phyloP scores from a whole-genome alignment of 176 grass and related monocot species.

The Melocanna baccifera region DNA sequence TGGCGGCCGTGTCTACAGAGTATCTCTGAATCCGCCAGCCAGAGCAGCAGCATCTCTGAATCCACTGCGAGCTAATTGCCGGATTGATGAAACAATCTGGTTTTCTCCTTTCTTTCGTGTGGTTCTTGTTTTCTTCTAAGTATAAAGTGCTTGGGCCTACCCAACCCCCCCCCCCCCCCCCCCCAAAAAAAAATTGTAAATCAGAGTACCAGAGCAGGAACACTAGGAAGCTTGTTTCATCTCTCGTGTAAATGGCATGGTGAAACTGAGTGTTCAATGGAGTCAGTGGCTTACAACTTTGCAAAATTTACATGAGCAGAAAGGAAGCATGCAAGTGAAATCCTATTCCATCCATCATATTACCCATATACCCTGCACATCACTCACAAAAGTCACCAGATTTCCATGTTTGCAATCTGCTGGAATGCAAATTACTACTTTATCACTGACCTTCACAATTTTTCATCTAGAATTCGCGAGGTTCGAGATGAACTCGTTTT shows the following conservation, averaged over 20 bases:
- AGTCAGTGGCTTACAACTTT: background rate
- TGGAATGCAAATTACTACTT: constrained; percentile 4
- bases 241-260: constrained; percentile 11
- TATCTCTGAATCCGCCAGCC: constrained; percentile 67
- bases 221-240: constrained; percentile 33
- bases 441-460: background rate
- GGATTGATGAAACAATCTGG: background rate
- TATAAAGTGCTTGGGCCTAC: constrained; percentile 41
- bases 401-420: background rate
- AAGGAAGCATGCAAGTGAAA: background rate
- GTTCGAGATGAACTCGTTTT: constrained; percentile 23
- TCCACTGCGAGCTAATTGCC: constrained; percentile 25
- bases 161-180: background rate
- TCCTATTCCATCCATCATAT: background rate
- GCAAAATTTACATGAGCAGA: background rate
- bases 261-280: constrained; percentile 10
- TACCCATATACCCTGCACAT: too few relatives aligned
- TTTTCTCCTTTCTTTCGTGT: background rate
- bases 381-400: background rate
- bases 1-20: constrained; percentile 91
- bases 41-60: constrained; percentile 46
- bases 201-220: constrained; percentile 47
- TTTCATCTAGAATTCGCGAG: constrained; percentile 18
- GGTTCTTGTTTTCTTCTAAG: background rate
- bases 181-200: constrained; percentile 41